Base-by-base conservation (phyloP, 371 early-diverging fungal species). In the Mycotypha africana region DNA sequence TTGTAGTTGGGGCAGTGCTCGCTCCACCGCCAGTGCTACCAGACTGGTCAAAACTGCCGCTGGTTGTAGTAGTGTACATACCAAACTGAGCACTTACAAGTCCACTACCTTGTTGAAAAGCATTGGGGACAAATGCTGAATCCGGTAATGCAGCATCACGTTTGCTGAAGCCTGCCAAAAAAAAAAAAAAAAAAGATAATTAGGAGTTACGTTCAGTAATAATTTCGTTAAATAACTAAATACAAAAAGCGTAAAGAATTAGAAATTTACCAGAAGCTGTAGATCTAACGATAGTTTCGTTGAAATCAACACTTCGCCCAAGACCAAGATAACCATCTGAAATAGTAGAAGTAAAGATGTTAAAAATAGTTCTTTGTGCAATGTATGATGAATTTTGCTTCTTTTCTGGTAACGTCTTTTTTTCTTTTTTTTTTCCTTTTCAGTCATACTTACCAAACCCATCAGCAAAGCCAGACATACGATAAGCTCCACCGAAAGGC, bases 241-340 rank as follows among this genome's bases (percentile, higher is more conserved):
- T 37, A 15, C 38, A 40, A 28, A 28, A 28, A 12, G 12, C 6
- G 30, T 8, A 12, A 8, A 28, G 30, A 6, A n/a, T n/a, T n/a
- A n/a, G n/a, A n/a, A n/a, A n/a, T n/a, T n/a, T n/a, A n/a, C 11
- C 11, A 15, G 58, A 24, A 42, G 56, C 45, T 14, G 56, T 45
- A 14, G 65, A 41, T 7, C 44, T 24, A 20, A 46, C 39, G 45
- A 58, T 54, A 25, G 59, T 57, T 7, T 36, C 28, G 32, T 58
- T 59, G 35, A 63, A 70, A 24, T 70, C 52, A 9, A 67, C 65
- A 38, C 36, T 46, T 44, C 67, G 67, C 16, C 71, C 71, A 23
- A 70, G 62, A 44, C 71, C 71, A 36, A 70, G 56, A 36, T 70
- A 70, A 22, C 71, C 71, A 52, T 70, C 71, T 62, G 40, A 21